Percentiles rank a stretch among this genome's conserved stretches.
Conservation (phyloP, 2,329 filamentous ascomycete genomes). For the Penicillium rolfsii region DNA sequence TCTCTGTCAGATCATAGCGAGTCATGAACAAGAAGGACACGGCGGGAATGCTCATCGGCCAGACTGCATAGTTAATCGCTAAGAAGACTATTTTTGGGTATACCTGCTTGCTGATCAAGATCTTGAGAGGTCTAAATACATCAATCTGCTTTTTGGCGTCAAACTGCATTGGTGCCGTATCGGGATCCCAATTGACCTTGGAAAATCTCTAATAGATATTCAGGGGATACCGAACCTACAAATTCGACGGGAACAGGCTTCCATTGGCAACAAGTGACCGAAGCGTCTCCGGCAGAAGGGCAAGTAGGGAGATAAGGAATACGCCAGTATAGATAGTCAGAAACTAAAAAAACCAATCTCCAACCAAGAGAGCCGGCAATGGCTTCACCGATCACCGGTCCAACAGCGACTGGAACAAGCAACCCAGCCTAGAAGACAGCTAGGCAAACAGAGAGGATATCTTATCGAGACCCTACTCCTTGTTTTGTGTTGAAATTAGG, state of each 20-base stretch:
- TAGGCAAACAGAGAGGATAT: too few relatives aligned
- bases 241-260: constrained; percentile 20
- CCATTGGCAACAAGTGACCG: constrained; percentile 43
- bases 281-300: constrained; percentile 48
- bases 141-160: constrained; percentile 46
- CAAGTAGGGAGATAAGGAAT: constrained; percentile 38
- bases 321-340: constrained; percentile 43
- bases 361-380: constrained; percentile 45
- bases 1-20: constrained; percentile 49
- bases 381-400: constrained; percentile 49
- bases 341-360: constrained; percentile 52
- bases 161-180: constrained; percentile 10
- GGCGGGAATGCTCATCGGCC: constrained; percentile 60
- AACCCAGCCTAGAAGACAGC: constrained; percentile 43
- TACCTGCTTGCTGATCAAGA: constrained; percentile 52
- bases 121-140: constrained; percentile 51
- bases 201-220: constrained; percentile 14
- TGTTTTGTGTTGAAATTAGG: too few relatives aligned
- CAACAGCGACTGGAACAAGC: constrained; percentile 43
- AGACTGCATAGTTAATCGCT: constrained; percentile 57
- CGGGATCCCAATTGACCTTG: constrained; percentile 10
- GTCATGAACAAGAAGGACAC: constrained; percentile 55
- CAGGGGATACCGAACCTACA: constrained; percentile 27
- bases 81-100: constrained; percentile 53
- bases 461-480: too few relatives aligned